phyloP scores from a whole-genome alignment of 495 filamentous ascomycete genomes.

The Sordaria brevicollis region DNA sequence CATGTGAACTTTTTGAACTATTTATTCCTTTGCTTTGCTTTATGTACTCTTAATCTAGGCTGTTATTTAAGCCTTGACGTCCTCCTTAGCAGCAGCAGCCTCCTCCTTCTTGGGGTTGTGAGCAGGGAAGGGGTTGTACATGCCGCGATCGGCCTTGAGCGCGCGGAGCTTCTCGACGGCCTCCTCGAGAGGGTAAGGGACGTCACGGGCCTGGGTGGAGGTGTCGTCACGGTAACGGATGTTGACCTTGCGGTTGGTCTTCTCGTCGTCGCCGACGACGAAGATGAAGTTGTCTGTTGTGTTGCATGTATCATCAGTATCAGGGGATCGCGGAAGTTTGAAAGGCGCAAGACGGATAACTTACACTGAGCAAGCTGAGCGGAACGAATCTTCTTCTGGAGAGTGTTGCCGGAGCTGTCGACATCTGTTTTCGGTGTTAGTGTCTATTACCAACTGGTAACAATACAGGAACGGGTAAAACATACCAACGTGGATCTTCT shows the following conservation, averaged over 20 bases:
- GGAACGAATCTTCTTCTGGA: conserved; percentile 91
- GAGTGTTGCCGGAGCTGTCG: conserved; percentile 80
- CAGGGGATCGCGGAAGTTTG: no score
- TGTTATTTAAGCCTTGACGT: conserved; percentile 6
- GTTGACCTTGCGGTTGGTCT: conserved; percentile 67
- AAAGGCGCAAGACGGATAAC: no score
- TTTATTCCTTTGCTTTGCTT: background rate
- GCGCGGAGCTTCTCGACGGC: conserved; percentile 60
- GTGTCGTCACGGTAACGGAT: conserved; percentile 85
- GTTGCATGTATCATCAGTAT: background rate
- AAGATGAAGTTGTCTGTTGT: conserved; percentile 31
- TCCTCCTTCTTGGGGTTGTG: conserved; percentile 11
- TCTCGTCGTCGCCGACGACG: conserved; percentile 78
- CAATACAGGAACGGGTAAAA: background rate
- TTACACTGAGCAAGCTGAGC: conserved; percentile 86
- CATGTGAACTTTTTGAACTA: background rate
- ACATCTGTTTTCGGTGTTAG: conserved; percentile 43
- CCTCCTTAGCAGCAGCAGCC: background rate
- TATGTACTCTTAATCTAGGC: no score
- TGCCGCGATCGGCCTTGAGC: conserved; percentile 45
- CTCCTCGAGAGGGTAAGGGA: conserved; percentile 64
- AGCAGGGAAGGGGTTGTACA: conserved; percentile 26
- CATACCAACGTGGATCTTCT: conserved; percentile 42
- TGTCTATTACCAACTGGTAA: background rate
- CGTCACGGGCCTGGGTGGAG: conserved; percentile 59